A percentile compares a stretch with the other conserved stretches of the same genome.
These are phyloP conservation scores for Pholiota microspora DNA, from an alignment of 768 basidiomycete species.

Conservation along the genomic window DNA sequence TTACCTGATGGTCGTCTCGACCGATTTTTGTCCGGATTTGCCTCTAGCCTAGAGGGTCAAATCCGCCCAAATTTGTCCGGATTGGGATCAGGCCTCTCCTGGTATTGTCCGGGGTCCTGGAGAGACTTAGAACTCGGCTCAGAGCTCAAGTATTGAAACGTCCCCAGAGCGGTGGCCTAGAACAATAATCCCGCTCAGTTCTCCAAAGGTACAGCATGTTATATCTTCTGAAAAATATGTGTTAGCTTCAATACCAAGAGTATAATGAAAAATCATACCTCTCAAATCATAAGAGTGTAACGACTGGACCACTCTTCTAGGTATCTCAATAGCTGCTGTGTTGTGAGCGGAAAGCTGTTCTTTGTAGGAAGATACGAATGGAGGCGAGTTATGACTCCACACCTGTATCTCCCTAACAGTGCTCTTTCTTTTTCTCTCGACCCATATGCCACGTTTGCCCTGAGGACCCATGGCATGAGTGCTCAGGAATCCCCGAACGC, in stretches of 20 bases:
- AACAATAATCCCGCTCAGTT: slow-evolving; percentile 41
- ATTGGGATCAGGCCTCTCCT: no score
- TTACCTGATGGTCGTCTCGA: no score
- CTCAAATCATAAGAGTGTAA: slow-evolving; percentile 37
- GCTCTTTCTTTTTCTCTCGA: slow-evolving; percentile 45
- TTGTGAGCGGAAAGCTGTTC: neutral
- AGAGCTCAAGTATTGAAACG: slow-evolving; percentile 27
- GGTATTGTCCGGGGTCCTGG: no score
- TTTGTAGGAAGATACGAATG: neutral
- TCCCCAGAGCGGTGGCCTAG: slow-evolving; percentile 41
- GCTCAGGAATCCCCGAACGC: slow-evolving; percentile 47
- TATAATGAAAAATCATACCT: slow-evolving; percentile 24
- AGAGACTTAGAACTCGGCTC: no score
- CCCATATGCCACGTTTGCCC: slow-evolving; percentile 54
- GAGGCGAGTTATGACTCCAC: slow-evolving; percentile 27
- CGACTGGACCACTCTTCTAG: slow-evolving; percentile 28
- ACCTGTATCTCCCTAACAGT: slow-evolving; percentile 43
- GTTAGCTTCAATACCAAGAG: neutral
- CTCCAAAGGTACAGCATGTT: slow-evolving; percentile 43
- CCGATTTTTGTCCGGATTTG: no score
- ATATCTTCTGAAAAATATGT: slow-evolving; percentile 38
- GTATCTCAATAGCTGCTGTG: slow-evolving; percentile 21
- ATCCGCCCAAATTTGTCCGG: no score
- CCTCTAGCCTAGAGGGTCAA: no score
- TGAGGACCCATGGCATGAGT: slow-evolving; percentile 45